Conservation (phyloP, 352 stramenopile species). For the Phytophthora cajani region DNA sequence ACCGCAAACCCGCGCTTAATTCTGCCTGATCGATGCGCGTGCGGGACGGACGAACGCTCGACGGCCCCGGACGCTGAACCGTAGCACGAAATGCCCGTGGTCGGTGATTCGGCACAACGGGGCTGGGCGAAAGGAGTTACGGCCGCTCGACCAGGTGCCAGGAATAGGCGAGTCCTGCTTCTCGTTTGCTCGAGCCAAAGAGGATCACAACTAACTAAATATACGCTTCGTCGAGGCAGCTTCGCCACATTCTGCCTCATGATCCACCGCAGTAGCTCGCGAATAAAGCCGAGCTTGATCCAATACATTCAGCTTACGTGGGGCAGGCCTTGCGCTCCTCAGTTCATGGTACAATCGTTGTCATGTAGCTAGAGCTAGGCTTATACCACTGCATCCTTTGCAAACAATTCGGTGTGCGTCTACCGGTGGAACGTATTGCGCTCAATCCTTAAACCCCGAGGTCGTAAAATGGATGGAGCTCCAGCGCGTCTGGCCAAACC, state of each 20-base stretch:
- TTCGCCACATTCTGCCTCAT: too few species aligned
- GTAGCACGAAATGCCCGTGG: conserved; percentile 29
- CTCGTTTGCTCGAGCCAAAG: background rate
- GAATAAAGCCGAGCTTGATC: too few species aligned
- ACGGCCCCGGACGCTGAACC: conserved; percentile 25
- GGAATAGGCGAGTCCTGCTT: conserved; percentile 21
- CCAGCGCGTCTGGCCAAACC: background rate
- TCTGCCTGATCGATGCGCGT: conserved; percentile 33
- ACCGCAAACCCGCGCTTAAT: conserved; percentile 45
- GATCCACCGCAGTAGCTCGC: too few species aligned
- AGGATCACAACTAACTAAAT: background rate
- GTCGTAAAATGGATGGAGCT: background rate
- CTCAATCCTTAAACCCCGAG: background rate
- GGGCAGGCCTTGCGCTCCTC: too few species aligned
- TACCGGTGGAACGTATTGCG: background rate
- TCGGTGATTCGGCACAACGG: conserved; percentile 18
- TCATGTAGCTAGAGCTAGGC: too few species aligned
- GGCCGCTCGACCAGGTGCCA: conserved; percentile 6
- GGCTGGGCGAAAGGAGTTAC: conserved; percentile 28
- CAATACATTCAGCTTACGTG: too few species aligned
- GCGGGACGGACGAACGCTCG: conserved; percentile 19
- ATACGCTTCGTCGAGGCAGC: too few species aligned
- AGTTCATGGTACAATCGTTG: too few species aligned
- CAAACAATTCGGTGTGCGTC: too few species aligned
- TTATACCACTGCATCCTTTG: too few species aligned